These are phyloP conservation scores for Tuber brumale DNA, from an alignment of 495 filamentous ascomycete species.

Conservation along the genomic window DNA sequence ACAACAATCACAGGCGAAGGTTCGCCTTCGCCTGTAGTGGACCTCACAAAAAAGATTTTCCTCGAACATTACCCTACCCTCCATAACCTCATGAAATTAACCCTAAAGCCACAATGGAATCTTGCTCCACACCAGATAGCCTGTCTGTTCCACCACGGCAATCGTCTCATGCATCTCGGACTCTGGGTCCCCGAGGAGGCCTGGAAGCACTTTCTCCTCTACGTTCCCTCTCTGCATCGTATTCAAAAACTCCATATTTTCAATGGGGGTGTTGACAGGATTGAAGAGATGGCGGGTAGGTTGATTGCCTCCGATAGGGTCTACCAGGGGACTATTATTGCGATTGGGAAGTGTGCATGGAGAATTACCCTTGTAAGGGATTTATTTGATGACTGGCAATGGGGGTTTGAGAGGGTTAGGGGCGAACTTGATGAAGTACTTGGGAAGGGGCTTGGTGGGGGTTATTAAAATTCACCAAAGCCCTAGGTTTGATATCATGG, in stretches of 20 bases:
- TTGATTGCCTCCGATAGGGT: not conserved
- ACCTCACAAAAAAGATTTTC: not conserved
- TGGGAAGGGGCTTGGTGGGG: constrained; percentile 1
- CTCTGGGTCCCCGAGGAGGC: not conserved
- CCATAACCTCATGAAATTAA: not conserved
- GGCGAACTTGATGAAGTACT: not conserved
- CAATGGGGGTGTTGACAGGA: not conserved
- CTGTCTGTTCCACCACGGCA: not conserved
- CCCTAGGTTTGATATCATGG: not conserved
- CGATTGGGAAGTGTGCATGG: not conserved
- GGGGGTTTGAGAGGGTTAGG: not conserved
- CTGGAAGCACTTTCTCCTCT: not conserved
- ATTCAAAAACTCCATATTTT: not conserved
- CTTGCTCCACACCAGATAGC: not conserved
- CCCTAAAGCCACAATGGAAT: not conserved
- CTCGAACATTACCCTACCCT: not conserved
- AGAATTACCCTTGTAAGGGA: not conserved
- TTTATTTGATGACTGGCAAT: not conserved
- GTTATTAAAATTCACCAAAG: not conserved
- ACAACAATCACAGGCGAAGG: not conserved
- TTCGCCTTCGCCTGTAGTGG: not conserved
- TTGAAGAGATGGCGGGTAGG: not conserved
- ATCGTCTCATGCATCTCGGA: not conserved
- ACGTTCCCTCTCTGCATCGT: not conserved
- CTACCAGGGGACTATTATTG: not conserved